Evolutionary conservation across 2,329 filamentous ascomycete genomes (phyloP), one percentile per base, ranked within the genome.

Genomic region (Verruconis gallopava): DNA sequence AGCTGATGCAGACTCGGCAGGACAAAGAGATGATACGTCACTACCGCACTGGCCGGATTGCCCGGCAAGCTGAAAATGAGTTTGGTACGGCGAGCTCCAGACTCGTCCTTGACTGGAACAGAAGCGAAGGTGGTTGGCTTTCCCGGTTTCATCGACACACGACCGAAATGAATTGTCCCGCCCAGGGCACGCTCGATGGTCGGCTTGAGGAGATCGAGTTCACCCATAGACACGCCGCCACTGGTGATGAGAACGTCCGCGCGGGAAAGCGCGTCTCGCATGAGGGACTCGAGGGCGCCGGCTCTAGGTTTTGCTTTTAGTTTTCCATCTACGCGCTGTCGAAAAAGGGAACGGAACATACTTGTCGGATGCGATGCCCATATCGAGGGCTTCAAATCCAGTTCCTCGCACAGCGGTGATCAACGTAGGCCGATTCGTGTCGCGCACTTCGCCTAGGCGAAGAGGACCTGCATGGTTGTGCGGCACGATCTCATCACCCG

Each of bases 71-170:
- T 84, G 63, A 98, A 98, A 49, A 98, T 75, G 44, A 80, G 71
- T 55, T 83, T 86, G 1, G 64, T 65, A 18, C 75, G 60, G 36
- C 77, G 71, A 32, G 73, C 65, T 15, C 77, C 75, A 12, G 52
- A 51, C 6, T 20, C 36, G 37, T 58, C 55, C 43, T 79, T 79
- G 54, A 73, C 66, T 0, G 84, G 79, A 0, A 96, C 73, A 0
- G 85, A 95, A 2, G 91, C 91, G 59, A 98, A 98, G 0, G 91
- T 98, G 0, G 88, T 95, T 2, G 91, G 91, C 62, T 96, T 98
- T 3, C 91, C 91, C 0, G 91, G 91, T 66, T 98, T 98, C 91
- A 98, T 96, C 42, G 81, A 75, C 2, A 98, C 91, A 3, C 91
- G 81, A 18, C 91, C 91, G 52, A 98, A 98, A 61, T 95, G 91